Evolutionary conservation across 164 flowering plant genomes (phyloP).

Genomic region (Taxillus chinensis): DNA sequence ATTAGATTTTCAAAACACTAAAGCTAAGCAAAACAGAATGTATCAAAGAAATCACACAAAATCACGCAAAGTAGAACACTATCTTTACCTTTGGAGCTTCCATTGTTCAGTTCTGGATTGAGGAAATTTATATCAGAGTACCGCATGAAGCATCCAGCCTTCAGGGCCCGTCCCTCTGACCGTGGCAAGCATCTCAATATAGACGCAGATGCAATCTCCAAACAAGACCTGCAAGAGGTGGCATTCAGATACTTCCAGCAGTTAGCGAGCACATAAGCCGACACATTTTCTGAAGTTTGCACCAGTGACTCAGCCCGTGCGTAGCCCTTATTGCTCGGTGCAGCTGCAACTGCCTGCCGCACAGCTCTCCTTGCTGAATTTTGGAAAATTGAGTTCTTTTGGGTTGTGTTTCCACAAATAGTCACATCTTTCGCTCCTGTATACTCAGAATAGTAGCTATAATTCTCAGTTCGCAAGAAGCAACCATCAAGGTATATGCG

Average conservation of each 20-base stretch:
- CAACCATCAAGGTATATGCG: slow-evolving; percentile 72
- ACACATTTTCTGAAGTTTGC: slow-evolving; percentile 34
- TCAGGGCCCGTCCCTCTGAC: slow-evolving; percentile 73
- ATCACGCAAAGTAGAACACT: neutral
- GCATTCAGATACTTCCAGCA: slow-evolving; percentile 65
- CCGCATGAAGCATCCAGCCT: slow-evolving; percentile 87
- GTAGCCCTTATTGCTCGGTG: slow-evolving; percentile 37
- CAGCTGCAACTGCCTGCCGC: slow-evolving; percentile 27
- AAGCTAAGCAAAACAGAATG: too few species aligned
- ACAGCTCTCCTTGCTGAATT: slow-evolving; percentile 45
- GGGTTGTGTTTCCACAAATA: slow-evolving; percentile 47
- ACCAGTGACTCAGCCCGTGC: slow-evolving; percentile 28
- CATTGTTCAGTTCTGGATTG: slow-evolving; percentile 27
- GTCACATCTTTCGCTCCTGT: slow-evolving; percentile 41
- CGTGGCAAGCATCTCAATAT: slow-evolving; percentile 61
- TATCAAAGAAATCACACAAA: neutral
- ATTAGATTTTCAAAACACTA: neutral
- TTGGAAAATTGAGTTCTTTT: slow-evolving; percentile 25
- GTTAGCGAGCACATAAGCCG: slow-evolving; percentile 62
- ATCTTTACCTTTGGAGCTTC: slow-evolving; percentile 39
- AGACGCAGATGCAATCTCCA: slow-evolving; percentile 57
- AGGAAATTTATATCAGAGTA: slow-evolving; percentile 73
- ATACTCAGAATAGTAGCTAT: slow-evolving; percentile 52
- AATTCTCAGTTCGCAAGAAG: slow-evolving; percentile 65
- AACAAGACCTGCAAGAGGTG: slow-evolving; percentile 53